These are phyloP conservation scores for Chaetomium tenue DNA, from an alignment of 495 filamentous ascomycete species.

Conservation along the genomic window DNA sequence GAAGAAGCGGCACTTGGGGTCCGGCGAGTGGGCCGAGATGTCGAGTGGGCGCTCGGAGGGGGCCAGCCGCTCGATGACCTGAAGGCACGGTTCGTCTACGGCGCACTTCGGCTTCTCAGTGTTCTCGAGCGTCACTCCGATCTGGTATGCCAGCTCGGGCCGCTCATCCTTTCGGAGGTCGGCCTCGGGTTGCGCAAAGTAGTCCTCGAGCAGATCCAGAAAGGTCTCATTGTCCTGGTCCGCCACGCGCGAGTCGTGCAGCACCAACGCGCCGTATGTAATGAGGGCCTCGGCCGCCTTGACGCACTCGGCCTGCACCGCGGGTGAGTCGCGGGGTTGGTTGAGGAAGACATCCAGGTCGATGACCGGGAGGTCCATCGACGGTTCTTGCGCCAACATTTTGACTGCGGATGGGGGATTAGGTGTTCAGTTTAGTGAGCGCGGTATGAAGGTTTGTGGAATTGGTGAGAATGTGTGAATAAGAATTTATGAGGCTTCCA, in stretches of 20 bases:
- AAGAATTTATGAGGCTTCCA: not conserved
- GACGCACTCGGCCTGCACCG: conserved; percentile 45
- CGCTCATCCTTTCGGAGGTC: conserved; percentile 46
- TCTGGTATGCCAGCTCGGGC: conserved; percentile 51
- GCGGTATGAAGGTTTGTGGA: not conserved
- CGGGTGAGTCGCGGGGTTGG: conserved; percentile 35
- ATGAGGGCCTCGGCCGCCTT: conserved; percentile 49
- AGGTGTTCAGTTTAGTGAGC: not conserved
- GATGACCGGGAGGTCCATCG: conserved; percentile 55
- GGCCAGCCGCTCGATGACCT: conserved; percentile 47
- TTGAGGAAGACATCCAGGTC: conserved; percentile 50
- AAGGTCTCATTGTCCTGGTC: conserved; percentile 50
- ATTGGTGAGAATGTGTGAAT: too few relatives aligned
- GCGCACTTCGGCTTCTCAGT: conserved; percentile 56
- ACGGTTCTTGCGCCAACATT: conserved; percentile 24
- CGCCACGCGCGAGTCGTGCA: conserved; percentile 53
- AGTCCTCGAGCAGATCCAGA: conserved; percentile 54
- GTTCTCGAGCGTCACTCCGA: conserved; percentile 55
- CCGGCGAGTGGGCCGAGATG: conserved; percentile 45
- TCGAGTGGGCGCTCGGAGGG: conserved; percentile 50
- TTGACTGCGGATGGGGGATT: not conserved
- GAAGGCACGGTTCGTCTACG: conserved; percentile 52
- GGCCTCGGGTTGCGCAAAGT: conserved; percentile 51
- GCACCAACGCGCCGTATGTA: conserved; percentile 49
- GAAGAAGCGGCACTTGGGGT: conserved; percentile 54